Conservation (phyloP, 2,329 filamentous ascomycete species). For the Pseudogymnoascus sp. region DNA sequence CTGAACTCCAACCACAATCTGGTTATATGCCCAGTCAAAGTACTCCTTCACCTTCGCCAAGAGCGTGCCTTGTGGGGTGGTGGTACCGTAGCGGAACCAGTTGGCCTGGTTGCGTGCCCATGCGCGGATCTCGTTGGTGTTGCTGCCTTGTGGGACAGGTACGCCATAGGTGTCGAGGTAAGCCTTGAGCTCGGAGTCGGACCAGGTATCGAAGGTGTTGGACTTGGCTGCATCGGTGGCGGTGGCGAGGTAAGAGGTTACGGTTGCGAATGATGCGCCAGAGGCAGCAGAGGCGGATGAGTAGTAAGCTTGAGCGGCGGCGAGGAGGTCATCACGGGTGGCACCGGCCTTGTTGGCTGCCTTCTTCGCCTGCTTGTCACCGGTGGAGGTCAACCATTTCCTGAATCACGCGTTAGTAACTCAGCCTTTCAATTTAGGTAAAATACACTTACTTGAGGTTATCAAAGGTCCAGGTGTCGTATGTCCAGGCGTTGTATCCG, state of each 20-base stretch:
- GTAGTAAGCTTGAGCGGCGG: conserved; percentile 53
- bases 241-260: conserved; percentile 60
- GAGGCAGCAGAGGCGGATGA: conserved; percentile 49
- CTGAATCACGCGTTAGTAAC: not conserved
- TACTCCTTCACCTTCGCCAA: conserved; percentile 52
- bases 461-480: conserved; percentile 66
- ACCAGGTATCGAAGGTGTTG: conserved; percentile 64
- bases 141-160: conserved; percentile 24
- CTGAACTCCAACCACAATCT: conserved; percentile 28
- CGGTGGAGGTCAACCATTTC: conserved; percentile 43
- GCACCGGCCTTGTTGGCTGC: conserved; percentile 53
- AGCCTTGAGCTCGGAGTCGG: conserved; percentile 56
- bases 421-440: not conserved
- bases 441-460: conserved; percentile 48
- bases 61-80: conserved; percentile 54
- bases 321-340: conserved; percentile 64
- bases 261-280: conserved; percentile 52
- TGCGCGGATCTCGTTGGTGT: conserved; percentile 56
- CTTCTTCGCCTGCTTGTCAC: conserved; percentile 48
- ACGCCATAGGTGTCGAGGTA: conserved; percentile 76
- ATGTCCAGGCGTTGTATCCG: conserved; percentile 66
- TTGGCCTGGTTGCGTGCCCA: conserved; percentile 63
- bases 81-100: conserved; percentile 70
- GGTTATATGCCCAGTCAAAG: conserved; percentile 14
- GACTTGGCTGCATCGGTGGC: conserved; percentile 59